These are phyloP conservation scores for Amoebophrya sp. DNA, from an alignment of 169 alveolate genomes.

Conservation along the genomic window DNA sequence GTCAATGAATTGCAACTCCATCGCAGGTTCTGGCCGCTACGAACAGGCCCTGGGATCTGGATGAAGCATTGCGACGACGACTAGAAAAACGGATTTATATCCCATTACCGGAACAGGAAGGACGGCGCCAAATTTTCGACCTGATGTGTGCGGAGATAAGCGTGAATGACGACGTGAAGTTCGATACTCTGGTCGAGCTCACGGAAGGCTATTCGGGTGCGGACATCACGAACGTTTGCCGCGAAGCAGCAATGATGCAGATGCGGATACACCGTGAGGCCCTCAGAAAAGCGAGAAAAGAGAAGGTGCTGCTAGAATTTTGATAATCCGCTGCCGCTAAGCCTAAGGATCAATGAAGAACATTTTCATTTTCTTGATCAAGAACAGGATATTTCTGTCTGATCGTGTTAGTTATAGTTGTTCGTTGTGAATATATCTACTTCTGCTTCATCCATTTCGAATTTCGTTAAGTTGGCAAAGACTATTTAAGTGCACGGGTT, in stretches of 20 bases:
- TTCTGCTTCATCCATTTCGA: no score
- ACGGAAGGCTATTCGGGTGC: background rate
- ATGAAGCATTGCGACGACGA: conserved; percentile 84
- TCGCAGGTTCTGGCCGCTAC: conserved; percentile 56
- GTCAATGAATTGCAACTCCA: no score
- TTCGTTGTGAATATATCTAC: no score
- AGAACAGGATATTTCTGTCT: no score
- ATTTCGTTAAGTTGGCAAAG: no score
- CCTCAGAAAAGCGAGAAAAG: background rate
- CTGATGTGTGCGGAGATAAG: background rate
- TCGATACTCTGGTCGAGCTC: background rate
- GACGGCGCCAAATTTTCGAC: background rate
- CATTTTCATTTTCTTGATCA: no score
- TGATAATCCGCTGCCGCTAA: no score
- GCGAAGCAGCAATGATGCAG: conserved; percentile 18
- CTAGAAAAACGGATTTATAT: background rate
- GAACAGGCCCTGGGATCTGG: conserved; percentile 81
- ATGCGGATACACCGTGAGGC: background rate
- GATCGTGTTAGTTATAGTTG: no score
- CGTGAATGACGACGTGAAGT: background rate
- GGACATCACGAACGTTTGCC: conserved; percentile 13
- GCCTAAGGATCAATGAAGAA: no score
- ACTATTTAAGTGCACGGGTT: no score
- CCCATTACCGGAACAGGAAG: background rate
- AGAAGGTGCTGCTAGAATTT: no score